Conservation (phyloP, 2,329 filamentous ascomycete species). For the Colletotrichum tanaceti region DNA sequence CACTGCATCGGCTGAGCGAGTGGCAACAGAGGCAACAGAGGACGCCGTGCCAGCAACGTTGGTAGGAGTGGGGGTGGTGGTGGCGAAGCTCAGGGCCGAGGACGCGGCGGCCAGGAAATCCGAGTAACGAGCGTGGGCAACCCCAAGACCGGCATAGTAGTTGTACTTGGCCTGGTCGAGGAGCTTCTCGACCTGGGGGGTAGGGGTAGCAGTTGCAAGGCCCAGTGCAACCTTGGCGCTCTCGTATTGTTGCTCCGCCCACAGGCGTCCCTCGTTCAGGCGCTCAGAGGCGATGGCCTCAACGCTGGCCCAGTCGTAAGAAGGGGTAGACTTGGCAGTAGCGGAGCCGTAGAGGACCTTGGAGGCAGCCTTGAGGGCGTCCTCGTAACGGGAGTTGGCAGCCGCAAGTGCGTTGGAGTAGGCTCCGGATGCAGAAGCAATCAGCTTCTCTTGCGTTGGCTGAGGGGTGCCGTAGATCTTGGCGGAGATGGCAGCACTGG, state of each 20-base stretch:
- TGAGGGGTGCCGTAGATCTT: slow-evolving; percentile 76
- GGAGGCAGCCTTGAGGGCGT: slow-evolving; percentile 66
- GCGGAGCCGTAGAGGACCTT: slow-evolving; percentile 61
- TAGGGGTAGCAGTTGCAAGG: slow-evolving; percentile 69
- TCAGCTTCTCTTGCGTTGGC: slow-evolving; percentile 69
- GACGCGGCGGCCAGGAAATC: slow-evolving; percentile 80
- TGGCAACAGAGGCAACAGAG: slow-evolving; percentile 58
- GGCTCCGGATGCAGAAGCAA: slow-evolving; percentile 74
- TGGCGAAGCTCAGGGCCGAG: slow-evolving; percentile 70
- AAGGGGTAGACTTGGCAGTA: slow-evolving; percentile 55
- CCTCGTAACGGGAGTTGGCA: slow-evolving; percentile 69
- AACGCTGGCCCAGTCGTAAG: slow-evolving; percentile 60
- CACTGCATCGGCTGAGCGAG: slow-evolving; percentile 58
- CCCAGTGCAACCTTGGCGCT: slow-evolving; percentile 74
- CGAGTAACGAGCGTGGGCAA: slow-evolving; percentile 82
- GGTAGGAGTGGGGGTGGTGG: slow-evolving; percentile 70
- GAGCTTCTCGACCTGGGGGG: slow-evolving; percentile 65
- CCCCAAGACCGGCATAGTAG: slow-evolving; percentile 82
- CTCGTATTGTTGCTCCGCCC: slow-evolving; percentile 78
- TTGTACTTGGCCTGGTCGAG: slow-evolving; percentile 71
- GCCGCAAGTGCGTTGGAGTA: slow-evolving; percentile 74
- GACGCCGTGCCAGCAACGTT: slow-evolving; percentile 62
- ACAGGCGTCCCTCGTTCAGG: slow-evolving; percentile 75
- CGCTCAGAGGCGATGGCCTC: slow-evolving; percentile 76
- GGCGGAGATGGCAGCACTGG: slow-evolving; percentile 73